A percentile compares a stretch with the other conserved stretches of the same genome.
Evolutionary conservation across 345 rosid species (phyloP).

Genomic region (Murraya paniculata): DNA sequence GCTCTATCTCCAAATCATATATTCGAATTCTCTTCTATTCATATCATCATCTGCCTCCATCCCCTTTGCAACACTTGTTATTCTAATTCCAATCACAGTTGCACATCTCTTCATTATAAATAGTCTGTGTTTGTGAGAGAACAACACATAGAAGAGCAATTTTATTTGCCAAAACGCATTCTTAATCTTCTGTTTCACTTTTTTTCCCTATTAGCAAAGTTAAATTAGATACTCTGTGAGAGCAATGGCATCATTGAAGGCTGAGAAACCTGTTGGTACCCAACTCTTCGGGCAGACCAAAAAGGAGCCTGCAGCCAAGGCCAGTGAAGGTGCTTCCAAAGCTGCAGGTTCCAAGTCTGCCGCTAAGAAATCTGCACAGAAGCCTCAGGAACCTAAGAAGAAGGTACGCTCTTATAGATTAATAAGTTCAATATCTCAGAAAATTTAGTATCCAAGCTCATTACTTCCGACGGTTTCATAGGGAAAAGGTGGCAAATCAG

Average conservation of each 20-base stretch:
- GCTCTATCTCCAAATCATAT: slow-evolving; percentile 3
- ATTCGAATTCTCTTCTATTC: slow-evolving; percentile 10
- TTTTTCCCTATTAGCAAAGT: not conserved
- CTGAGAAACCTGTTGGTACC: slow-evolving; percentile 43
- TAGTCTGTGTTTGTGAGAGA: not conserved
- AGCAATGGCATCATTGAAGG: slow-evolving; percentile 38
- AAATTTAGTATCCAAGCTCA: not conserved
- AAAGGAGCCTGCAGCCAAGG: slow-evolving; percentile 33
- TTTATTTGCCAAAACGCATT: not conserved
- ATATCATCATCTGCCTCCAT: not conserved
- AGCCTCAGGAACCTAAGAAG: slow-evolving; percentile 28
- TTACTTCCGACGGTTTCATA: not conserved
- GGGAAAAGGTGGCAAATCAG: slow-evolving; percentile 26
- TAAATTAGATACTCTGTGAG: not conserved
- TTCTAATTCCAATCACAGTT: slow-evolving; percentile 17
- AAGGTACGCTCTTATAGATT: slow-evolving; percentile 2
- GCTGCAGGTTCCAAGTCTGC: slow-evolving; percentile 17
- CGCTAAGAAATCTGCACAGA: slow-evolving; percentile 20
- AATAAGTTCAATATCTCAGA: not conserved
- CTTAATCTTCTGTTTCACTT: not conserved
- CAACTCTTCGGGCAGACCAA: slow-evolving; percentile 34
- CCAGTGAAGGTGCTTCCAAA: slow-evolving; percentile 21
- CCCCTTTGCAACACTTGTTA: slow-evolving; percentile 1
- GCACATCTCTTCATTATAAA: not conserved
- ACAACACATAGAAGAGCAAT: not conserved